Evolutionary conservation across 495 filamentous ascomycete species (phyloP), one percentile per base, ranked within the genome.

Genomic region (Xylaria venustula): DNA sequence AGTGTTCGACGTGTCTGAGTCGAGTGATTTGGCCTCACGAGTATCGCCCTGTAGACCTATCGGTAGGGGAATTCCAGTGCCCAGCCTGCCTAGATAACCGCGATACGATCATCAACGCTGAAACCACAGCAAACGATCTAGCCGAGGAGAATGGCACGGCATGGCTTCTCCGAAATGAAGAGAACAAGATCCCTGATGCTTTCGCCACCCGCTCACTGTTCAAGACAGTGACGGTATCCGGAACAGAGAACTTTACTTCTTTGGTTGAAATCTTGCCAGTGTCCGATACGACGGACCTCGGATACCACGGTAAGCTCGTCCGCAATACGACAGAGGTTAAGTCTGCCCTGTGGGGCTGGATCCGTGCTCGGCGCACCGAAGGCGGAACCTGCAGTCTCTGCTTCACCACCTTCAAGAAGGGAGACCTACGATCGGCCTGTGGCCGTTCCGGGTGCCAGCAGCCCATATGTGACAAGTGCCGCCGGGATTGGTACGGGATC

Each of bases 311-410:
- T 41, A 83, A 83, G 61, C 64, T 65, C 0, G 65, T 82, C 7
- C 76, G 63, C 34, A 81, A 82, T 63, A 26, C 64, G 2, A 44
- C 53, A 4, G 62, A 61, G 3, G 42, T 83, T 1, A 62, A 74
- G 17, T 42, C 58, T 14, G 41, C 63, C n/a, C 70, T 81, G 9
- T 41, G 69, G 57, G 58, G 57, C 6, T 73, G 68, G 63, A 65
- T 81, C 41, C 50, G 56, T 19, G 54, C 68, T n/a, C 72, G 74
- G 30, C 68, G 67, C 14, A 67, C 72, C 8, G 67, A 71, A 42
- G 25, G 61, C 14, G 67, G 64, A 8, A 65, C 69, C 4, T 79
- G 78, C 64, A 71, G 69, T 7, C 70, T 79, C 11, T 81, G 77
- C 63, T 76, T 79, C 75, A 64, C 57, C 6, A 46, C 56, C 7